Conservation (phyloP, 2,329 filamentous ascomycete species). For the Xylaria sp. region DNA sequence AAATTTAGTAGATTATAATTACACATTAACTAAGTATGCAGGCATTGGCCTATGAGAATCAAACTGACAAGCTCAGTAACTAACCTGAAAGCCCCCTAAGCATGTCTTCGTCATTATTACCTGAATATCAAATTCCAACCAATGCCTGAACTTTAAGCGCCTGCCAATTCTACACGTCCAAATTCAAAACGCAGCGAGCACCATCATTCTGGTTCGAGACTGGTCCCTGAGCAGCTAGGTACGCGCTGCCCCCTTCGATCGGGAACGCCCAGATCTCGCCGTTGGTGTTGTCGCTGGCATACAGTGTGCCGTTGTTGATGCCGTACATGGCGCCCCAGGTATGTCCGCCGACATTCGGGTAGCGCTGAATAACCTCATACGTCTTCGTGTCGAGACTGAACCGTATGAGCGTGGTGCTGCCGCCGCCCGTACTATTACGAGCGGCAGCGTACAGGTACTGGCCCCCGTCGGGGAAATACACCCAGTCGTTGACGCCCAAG, state of each 20-base stretch:
- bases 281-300: slow-evolving; percentile 27
- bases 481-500: slow-evolving; percentile 27
- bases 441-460: slow-evolving; percentile 19
- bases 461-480: slow-evolving; percentile 24
- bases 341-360: slow-evolving; percentile 12
- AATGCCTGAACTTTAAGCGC: background rate
- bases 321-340: slow-evolving; percentile 27
- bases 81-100: background rate
- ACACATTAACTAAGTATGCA: background rate
- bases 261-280: slow-evolving; percentile 29
- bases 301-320: slow-evolving; percentile 28
- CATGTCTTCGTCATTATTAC: background rate
- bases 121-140: background rate
- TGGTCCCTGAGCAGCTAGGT: slow-evolving; percentile 21
- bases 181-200: slow-evolving; percentile 28
- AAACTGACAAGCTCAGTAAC: background rate
- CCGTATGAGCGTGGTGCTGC: slow-evolving; percentile 18
- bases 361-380: slow-evolving; percentile 19
- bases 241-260: slow-evolving; percentile 12
- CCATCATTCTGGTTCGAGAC: slow-evolving; percentile 27
- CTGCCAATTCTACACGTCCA: slow-evolving; percentile 2
- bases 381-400: slow-evolving; percentile 22
- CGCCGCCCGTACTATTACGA: background rate
- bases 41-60: background rate
- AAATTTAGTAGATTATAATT: too few species aligned